A percentile compares a stretch with the other conserved stretches of the same genome.
Conservation (phyloP, 495 filamentous ascomycete genomes). For the Penicillium atrosanguineum region DNA sequence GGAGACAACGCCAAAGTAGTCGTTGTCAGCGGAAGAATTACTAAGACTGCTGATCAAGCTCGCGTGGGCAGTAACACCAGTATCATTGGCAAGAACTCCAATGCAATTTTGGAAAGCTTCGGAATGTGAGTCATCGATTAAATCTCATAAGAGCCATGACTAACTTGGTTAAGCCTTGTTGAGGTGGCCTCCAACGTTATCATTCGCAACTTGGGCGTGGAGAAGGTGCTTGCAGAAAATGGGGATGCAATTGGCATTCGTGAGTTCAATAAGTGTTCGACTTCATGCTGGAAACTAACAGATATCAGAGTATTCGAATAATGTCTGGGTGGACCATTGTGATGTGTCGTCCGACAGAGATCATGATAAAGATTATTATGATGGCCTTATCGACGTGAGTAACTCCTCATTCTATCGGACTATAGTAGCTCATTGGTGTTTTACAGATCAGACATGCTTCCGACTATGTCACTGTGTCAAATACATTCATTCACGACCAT, state of each 20-base stretch:
- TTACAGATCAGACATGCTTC: slow-evolving; percentile 42
- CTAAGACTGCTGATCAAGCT: slow-evolving; percentile 38
- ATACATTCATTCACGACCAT: slow-evolving; percentile 58
- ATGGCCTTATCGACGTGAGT: slow-evolving; percentile 61
- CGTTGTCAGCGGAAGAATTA: slow-evolving; percentile 47
- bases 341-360: slow-evolving; percentile 58
- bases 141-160: not conserved
- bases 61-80: slow-evolving; percentile 53
- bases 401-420: too few species aligned
- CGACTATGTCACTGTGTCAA: slow-evolving; percentile 52
- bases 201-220: slow-evolving; percentile 59
- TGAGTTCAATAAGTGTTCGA: slow-evolving; percentile 14
- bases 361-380: slow-evolving; percentile 65
- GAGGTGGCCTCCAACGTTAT: slow-evolving; percentile 57
- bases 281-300: not conserved
- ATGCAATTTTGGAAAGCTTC: slow-evolving; percentile 29
- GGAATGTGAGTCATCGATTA: slow-evolving; percentile 21
- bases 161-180: slow-evolving; percentile 29
- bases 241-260: slow-evolving; percentile 61
- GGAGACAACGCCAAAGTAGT: slow-evolving; percentile 47
- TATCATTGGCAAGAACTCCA: slow-evolving; percentile 46
- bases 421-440: not conserved
- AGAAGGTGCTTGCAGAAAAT: slow-evolving; percentile 55
- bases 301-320: slow-evolving; percentile 42
- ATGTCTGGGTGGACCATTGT: slow-evolving; percentile 69